Evolutionary conservation across 352 stramenopile genomes (phyloP).

Genomic region (Pythium biforme): DNA sequence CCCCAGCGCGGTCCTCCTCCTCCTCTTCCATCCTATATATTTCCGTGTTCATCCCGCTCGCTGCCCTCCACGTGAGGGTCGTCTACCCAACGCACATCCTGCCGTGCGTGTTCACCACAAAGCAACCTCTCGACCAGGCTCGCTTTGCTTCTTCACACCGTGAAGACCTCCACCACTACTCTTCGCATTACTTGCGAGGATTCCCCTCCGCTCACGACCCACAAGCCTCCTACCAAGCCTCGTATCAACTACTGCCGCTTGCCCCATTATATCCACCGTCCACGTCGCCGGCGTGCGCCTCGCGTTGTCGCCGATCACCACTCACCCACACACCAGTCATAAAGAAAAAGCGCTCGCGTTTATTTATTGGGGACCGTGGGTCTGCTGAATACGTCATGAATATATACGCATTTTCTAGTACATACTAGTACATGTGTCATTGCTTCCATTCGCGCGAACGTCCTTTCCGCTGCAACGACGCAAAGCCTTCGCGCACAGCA

Average conservation of each 20-base stretch:
- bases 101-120: neutral
- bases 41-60: neutral
- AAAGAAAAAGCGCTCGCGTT: conserved; percentile 7
- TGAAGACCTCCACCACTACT: conserved; percentile 7
- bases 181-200: neutral
- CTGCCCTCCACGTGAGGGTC: too few species aligned
- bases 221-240: neutral
- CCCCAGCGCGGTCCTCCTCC: neutral
- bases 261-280: neutral
- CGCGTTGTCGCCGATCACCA: too few species aligned
- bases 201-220: neutral
- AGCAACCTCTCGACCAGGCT: neutral
- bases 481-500: too few species aligned
- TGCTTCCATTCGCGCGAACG: too few species aligned
- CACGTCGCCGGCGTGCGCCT: neutral
- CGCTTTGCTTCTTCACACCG: conserved; percentile 2
- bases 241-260: neutral
- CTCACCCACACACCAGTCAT: neutral
- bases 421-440: too few species aligned
- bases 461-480: too few species aligned
- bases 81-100: too few species aligned
- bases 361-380: conserved; percentile 21
- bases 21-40: neutral
- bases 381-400: conserved; percentile 6
- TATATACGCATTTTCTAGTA: neutral